Evolutionary conservation across 495 filamentous ascomycete genomes (phyloP).

Genomic region (Massariosphaeria phaeospora): DNA sequence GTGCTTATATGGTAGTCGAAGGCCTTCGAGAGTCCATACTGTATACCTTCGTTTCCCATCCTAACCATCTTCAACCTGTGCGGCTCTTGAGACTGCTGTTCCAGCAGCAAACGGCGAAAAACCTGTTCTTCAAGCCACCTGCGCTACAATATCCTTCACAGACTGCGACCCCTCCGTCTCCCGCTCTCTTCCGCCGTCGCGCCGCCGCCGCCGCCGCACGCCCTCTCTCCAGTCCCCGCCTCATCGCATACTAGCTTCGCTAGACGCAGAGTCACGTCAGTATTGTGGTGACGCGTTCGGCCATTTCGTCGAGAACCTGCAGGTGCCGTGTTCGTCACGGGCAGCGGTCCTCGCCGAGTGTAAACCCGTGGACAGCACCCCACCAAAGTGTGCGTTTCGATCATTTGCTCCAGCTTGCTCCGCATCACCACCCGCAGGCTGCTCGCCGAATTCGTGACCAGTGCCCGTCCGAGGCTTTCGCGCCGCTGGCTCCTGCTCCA

Average conservation of each 20-base stretch:
- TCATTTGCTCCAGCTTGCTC: neutral
- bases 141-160: neutral
- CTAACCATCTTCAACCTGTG: neutral
- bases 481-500: neutral
- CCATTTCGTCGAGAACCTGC: no score
- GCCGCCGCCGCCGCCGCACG: neutral
- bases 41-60: no score
- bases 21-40: no score
- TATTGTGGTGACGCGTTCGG: no score
- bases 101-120: constrained; percentile 1
- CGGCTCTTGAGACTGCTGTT: no score
- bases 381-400: constrained; percentile 16
- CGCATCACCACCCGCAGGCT: neutral
- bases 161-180: neutral
- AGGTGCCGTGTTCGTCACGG: no score
- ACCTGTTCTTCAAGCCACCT: neutral
- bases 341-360: no score
- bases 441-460: constrained; percentile 3
- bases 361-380: no score
- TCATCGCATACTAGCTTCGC: neutral
- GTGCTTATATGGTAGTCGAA: no score
- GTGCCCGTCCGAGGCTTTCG: neutral
- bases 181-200: neutral
- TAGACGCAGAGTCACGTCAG: neutral
- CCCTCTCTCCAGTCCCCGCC: neutral